phyloP scores from a whole-genome alignment of 176 grass and related monocot species.

The Neostapfia colusana region DNA sequence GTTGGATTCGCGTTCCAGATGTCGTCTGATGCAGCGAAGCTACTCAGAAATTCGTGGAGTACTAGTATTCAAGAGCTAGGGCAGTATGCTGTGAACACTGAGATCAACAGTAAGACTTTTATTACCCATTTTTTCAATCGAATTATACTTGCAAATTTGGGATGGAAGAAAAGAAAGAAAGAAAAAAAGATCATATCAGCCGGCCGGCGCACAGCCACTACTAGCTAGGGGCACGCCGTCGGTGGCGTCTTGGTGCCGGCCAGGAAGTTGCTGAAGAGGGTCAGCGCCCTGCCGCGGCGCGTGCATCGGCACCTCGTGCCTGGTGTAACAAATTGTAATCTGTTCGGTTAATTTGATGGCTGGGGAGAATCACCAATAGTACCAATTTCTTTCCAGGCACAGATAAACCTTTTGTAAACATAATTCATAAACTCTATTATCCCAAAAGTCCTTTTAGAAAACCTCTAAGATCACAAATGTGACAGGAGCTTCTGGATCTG shows the following conservation, averaged over 20 bases:
- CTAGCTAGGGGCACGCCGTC: slow-evolving; percentile 42
- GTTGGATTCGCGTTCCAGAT: too few species aligned
- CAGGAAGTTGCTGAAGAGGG: slow-evolving; percentile 65
- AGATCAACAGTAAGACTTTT: slow-evolving; percentile 22
- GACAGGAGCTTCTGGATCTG: background rate
- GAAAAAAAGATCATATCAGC: background rate
- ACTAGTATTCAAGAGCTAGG: too few species aligned
- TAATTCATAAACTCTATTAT: too few species aligned
- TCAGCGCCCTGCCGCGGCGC: slow-evolving; percentile 65
- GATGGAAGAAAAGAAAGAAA: background rate
- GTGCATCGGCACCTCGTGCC: slow-evolving; percentile 79
- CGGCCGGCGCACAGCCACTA: too few species aligned
- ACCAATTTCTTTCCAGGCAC: background rate
- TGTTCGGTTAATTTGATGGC: background rate
- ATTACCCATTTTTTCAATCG: slow-evolving; percentile 27
- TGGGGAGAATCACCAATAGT: background rate
- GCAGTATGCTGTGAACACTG: background rate
- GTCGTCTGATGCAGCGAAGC: too few species aligned
- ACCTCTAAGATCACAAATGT: background rate
- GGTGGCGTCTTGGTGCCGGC: slow-evolving; percentile 57
- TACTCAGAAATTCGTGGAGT: too few species aligned
- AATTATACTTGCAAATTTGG: slow-evolving; percentile 34
- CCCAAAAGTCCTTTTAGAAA: background rate
- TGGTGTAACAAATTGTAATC: slow-evolving; percentile 16
- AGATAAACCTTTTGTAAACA: too few species aligned